Evolutionary conservation across 768 basidiomycete species (phyloP).

Genomic region (Boletus sensibilis): DNA sequence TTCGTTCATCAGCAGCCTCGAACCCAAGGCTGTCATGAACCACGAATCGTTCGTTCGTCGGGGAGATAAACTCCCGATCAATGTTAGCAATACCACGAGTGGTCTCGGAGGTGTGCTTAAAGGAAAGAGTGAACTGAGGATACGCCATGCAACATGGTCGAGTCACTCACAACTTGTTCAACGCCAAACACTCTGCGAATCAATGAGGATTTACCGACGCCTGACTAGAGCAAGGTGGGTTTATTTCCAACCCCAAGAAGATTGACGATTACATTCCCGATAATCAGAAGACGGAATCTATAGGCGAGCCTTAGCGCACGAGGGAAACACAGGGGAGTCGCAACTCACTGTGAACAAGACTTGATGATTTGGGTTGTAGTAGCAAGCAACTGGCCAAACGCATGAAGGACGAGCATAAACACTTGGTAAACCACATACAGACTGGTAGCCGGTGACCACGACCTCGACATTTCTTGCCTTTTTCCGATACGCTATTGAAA

Average conservation of each 20-base stretch:
- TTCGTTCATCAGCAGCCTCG: conserved; percentile 9
- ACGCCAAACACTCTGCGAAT: conserved; percentile 16
- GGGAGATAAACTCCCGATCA: conserved; percentile 14
- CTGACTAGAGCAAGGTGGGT: conserved; percentile 6
- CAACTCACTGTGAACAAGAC: conserved; percentile 11
- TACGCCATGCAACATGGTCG: not conserved
- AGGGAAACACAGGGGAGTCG: not conserved
- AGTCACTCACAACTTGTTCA: conserved; percentile 5
- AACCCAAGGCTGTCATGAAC: conserved; percentile 21
- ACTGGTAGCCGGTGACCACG: not conserved
- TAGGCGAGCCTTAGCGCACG: not conserved
- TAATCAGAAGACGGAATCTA: conserved; percentile 18
- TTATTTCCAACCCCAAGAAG: not conserved
- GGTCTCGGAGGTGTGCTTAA: conserved; percentile 1
- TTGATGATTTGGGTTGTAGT: conserved; percentile 10
- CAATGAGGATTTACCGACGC: conserved; percentile 17
- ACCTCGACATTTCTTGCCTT: conserved; percentile 8
- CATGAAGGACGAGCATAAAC: not conserved
- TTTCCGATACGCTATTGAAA: conserved; percentile 9
- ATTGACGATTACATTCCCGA: conserved; percentile 10
- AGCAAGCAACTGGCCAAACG: conserved; percentile 3
- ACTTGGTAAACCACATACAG: not conserved
- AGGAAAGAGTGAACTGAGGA: not conserved
- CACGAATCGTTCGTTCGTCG: conserved; percentile 13
- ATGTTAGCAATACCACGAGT: conserved; percentile 10